Evolutionary conservation across 768 basidiomycete genomes (phyloP), one percentile per base, ranked within the genome.

Genomic region (Russula sp.): DNA sequence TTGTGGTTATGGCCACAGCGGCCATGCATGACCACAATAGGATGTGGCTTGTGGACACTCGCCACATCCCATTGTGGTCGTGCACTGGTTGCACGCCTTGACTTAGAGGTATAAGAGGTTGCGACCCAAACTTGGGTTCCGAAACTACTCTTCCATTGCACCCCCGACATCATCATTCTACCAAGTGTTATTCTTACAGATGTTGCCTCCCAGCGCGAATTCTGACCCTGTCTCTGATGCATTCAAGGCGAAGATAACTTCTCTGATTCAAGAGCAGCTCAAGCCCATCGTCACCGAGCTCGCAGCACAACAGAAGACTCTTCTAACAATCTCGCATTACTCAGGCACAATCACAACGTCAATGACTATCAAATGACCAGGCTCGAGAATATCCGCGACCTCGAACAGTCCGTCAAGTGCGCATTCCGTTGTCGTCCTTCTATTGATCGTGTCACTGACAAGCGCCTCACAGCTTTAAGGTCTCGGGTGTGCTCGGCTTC

Each of bases 361-460:
- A 65, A 61, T 18, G 40, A 61, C 49, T 65, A 61, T 14, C 64
- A 65, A 32, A 57, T 52, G 64, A 10, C 20, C 34, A 61, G 49
- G 24, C 49, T 65, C 10, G 64, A 65, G 60, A 57, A 57, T 42
- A 49, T 65, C 7, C 64, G 64, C 22, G 34, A 65, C 44, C 42
- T 65, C 13, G 64, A 57, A 34, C 64, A 65, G 30, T 65, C 64
- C 50, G 38, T 65, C 59, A 65, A 65, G 64, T 65, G 30, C 16
- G 59, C 28, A 26, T 22, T 10, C 20, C 14, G 1, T 30, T 24
- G 9, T 48, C 52, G 10, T 22, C 10, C 5, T 30, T 42, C 13
- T 34, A 22, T 18, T 24, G 4, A 11, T 46, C 32, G 1, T 11
- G 9, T 2, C 20, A 30, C 59, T 61, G 18, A 61, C 55, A 16